Evolutionary conservation across 805 yeast genomes (phyloP).

Genomic region (Sporopachydermia lactativora): DNA sequence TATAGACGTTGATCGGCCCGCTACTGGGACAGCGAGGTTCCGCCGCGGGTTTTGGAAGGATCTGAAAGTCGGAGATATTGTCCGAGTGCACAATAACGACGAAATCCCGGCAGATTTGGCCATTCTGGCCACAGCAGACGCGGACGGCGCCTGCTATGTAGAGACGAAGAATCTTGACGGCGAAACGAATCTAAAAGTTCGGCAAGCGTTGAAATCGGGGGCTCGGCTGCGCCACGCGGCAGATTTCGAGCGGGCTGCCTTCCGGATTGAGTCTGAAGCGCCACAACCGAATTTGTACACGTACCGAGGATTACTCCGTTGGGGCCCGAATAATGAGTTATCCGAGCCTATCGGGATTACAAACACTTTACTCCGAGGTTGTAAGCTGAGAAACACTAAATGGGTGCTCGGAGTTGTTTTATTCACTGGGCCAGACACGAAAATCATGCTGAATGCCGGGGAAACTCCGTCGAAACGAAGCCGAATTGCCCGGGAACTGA

Average conservation of each 20-base stretch:
- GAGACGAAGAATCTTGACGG: constrained; percentile 80
- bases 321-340: constrained; percentile 12
- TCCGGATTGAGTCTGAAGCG: constrained; percentile 71
- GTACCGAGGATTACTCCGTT: constrained; percentile 58
- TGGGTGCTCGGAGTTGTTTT: constrained; percentile 72
- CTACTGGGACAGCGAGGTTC: constrained; percentile 16
- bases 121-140: constrained; percentile 48
- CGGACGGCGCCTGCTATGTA: constrained; percentile 40
- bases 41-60: constrained; percentile 42
- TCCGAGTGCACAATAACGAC: constrained; percentile 57
- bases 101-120: constrained; percentile 70
- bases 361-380: constrained; percentile 61
- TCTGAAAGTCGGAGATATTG: constrained; percentile 58
- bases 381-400: constrained; percentile 64
- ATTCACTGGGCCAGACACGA: constrained; percentile 69
- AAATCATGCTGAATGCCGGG: constrained; percentile 73
- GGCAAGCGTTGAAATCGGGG: constrained; percentile 56
- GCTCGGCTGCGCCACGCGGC: constrained; percentile 31
- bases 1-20: neutral
- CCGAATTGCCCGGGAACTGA: constrained; percentile 58
- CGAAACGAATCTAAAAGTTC: constrained; percentile 63
- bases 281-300: constrained; percentile 69
- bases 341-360: constrained; percentile 53
- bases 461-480: constrained; percentile 67
- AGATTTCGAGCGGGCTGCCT: constrained; percentile 36